Evolutionary conservation across 169 alveolate genomes (phyloP).

Genomic region (Cryptosporidium viatorum): DNA sequence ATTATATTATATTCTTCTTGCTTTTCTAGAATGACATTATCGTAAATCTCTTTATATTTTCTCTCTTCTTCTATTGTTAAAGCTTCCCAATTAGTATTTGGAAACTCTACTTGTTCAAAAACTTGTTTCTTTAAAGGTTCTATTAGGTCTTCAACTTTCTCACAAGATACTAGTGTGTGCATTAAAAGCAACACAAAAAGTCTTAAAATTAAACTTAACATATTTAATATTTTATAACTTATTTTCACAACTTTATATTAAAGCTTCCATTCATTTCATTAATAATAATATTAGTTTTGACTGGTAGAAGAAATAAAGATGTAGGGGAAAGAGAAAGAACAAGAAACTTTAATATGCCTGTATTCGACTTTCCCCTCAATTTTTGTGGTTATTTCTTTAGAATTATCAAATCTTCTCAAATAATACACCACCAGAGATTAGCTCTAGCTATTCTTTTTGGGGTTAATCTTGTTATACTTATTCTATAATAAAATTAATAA

Average conservation of each 20-base stretch:
- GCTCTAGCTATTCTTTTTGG: background rate
- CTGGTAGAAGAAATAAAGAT: background rate
- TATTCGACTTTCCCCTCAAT: background rate
- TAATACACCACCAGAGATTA: background rate
- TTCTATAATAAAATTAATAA: background rate
- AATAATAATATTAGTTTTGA: too few relatives aligned
- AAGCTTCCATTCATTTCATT: background rate
- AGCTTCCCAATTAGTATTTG: conserved; percentile 1
- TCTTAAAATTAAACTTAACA: background rate
- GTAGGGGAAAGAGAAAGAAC: background rate
- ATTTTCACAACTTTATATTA: background rate
- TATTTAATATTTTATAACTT: background rate
- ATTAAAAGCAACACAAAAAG: conserved; percentile 2
- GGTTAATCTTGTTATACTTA: background rate
- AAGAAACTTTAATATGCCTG: background rate
- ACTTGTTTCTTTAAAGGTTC: conserved; percentile 34
- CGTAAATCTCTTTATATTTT: background rate
- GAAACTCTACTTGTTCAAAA: conserved; percentile 5
- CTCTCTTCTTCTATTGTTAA: background rate
- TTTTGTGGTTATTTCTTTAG: background rate
- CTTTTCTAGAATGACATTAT: conserved; percentile 12
- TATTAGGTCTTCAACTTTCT: background rate
- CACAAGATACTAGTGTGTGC: background rate
- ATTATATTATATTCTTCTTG: conserved; percentile 15
- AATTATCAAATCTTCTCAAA: too few relatives aligned